Percentiles rank a stretch among this genome's conserved stretches.
These are phyloP conservation scores for Liriodendron chinense DNA, from an alignment of 164 flowering plant genomes.

Conservation along the genomic window DNA sequence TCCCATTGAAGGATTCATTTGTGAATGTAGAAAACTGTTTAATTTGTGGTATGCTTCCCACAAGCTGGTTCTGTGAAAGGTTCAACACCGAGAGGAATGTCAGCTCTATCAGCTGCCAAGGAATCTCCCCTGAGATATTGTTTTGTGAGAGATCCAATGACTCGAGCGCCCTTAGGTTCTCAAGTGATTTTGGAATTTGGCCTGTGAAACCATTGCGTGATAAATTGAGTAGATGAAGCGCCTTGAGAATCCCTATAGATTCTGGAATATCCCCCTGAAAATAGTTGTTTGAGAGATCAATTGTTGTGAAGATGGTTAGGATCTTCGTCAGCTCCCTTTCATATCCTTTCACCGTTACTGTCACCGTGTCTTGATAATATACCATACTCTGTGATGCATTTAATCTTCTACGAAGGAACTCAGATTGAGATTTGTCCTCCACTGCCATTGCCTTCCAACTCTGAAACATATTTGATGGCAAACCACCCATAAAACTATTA, in stretches of 20 bases:
- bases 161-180: constrained; percentile 1
- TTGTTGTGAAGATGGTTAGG: no score
- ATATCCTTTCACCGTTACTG: not conserved
- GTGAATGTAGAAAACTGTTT: constrained; percentile 12
- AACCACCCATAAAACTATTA: constrained; percentile 41
- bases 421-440: not conserved
- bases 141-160: constrained; percentile 19
- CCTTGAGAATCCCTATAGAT: not conserved
- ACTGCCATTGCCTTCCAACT: constrained; percentile 31
- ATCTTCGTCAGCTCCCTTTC: not conserved
- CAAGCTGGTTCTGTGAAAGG: constrained; percentile 12
- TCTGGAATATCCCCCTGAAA: not conserved
- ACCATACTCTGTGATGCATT: not conserved
- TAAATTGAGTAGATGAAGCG: constrained; percentile 5
- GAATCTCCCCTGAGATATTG: constrained; percentile 13
- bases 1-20: constrained; percentile 7
- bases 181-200: constrained; percentile 9
- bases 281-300: no score
- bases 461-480: constrained; percentile 19
- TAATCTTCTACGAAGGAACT: not conserved
- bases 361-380: constrained; percentile 1
- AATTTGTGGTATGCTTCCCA: constrained; percentile 15
- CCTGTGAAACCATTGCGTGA: constrained; percentile 10
- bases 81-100: constrained; percentile 17
- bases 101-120: constrained; percentile 8